Evolutionary conservation across 352 stramenopile species (phyloP).

Genomic region (Thraustochytrium sp.): DNA sequence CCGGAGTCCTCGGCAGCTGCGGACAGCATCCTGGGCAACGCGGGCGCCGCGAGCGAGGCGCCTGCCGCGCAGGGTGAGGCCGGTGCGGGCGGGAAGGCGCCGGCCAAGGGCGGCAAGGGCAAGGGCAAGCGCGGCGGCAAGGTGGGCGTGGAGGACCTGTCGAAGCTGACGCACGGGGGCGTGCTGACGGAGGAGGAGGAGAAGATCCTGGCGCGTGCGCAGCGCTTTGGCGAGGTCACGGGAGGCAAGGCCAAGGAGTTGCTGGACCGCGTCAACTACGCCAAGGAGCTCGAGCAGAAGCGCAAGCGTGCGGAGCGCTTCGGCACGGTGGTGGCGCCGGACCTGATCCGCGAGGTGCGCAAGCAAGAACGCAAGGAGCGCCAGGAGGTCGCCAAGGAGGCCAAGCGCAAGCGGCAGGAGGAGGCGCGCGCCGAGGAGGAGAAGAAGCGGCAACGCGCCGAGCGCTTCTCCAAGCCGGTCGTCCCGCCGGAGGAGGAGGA

Average conservation of each 20-base stretch:
- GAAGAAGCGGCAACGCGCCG: constrained; percentile 5
- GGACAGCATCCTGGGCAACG: not conserved
- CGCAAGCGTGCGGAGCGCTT: constrained; percentile 4
- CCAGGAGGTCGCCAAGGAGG: not conserved
- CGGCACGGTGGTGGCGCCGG: not conserved
- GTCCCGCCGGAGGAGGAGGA: not conserved
- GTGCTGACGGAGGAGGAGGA: not conserved
- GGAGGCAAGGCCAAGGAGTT: constrained; percentile 6
- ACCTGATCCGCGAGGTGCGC: not conserved
- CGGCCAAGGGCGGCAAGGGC: not conserved
- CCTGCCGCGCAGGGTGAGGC: not conserved
- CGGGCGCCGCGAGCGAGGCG: not conserved
- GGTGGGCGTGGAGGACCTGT: not conserved
- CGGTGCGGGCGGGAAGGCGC: not conserved
- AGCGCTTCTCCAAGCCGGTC: not conserved
- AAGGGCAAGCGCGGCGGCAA: not conserved
- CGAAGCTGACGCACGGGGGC: not conserved
- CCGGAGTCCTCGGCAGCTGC: not conserved
- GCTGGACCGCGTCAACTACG: not conserved
- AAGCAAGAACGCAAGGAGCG: not conserved
- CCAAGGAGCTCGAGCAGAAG: not conserved
- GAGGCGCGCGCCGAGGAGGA: not conserved
- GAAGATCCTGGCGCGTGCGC: not conserved
- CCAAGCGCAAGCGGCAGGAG: not conserved
- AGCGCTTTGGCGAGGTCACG: not conserved